These are phyloP conservation scores for Antitrichia curtipendula DNA, from an alignment of 225 moss, liverwort and hornwort species.

Conservation along the genomic window DNA sequence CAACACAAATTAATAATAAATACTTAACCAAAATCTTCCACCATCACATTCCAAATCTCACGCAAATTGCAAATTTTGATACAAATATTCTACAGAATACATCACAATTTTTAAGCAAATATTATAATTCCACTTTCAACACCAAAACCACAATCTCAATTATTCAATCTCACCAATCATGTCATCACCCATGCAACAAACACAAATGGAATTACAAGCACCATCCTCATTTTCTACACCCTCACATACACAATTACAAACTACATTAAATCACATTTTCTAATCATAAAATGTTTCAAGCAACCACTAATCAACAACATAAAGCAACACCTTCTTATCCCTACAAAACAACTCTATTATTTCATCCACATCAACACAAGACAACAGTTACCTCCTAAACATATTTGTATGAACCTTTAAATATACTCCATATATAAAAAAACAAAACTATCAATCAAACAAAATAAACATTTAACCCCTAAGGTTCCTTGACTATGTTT, in stretches of 20 bases:
- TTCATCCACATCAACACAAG: not conserved
- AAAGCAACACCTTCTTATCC: not conserved
- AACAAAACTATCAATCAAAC: not conserved
- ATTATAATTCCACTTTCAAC: not conserved
- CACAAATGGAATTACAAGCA: not conserved
- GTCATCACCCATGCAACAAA: not conserved
- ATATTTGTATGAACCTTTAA: not conserved
- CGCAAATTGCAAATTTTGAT: not conserved
- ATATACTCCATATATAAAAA: not conserved
- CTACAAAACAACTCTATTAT: not conserved
- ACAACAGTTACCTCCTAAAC: not conserved
- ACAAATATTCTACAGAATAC: not conserved
- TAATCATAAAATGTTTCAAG: not conserved
- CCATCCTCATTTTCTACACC: not conserved
- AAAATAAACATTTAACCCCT: too few relatives aligned
- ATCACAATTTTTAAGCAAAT: not conserved
- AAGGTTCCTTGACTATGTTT: too few relatives aligned
- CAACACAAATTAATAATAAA: rapidly evolving
- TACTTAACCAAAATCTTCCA: not conserved
- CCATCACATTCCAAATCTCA: not conserved
- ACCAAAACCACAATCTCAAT: not conserved
- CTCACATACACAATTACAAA: not conserved
- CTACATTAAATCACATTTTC: not conserved
- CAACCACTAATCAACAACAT: rapidly evolving
- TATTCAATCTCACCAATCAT: not conserved